Conservation (phyloP, 257 asterid species). For the Ocimum tenuiflorum region DNA sequence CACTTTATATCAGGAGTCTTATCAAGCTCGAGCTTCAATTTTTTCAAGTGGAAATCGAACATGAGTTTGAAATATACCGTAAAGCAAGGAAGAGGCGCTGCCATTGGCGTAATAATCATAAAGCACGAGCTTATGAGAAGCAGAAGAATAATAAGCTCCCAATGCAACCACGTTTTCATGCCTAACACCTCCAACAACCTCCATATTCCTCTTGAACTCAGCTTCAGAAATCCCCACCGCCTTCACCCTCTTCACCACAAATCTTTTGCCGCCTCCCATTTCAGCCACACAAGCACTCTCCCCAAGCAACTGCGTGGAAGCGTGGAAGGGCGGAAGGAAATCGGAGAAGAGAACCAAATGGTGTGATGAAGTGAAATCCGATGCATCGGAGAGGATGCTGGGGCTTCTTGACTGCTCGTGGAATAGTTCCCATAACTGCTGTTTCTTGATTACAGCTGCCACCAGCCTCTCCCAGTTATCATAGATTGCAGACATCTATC, state of each 20-base stretch:
- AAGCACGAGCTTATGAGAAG: neutral
- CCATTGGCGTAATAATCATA: constrained; percentile 10
- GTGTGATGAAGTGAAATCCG: constrained; percentile 10
- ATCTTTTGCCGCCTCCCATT: neutral
- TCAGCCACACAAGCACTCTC: neutral
- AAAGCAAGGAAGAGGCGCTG: constrained; percentile 6
- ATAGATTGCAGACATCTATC: constrained; percentile 15
- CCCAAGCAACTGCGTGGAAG: constrained; percentile 7
- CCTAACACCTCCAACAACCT: constrained; percentile 7
- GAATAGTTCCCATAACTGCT: constrained; percentile 28
- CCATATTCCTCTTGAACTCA: neutral
- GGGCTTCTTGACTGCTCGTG: constrained; percentile 22
- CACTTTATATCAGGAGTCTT: too few species aligned
- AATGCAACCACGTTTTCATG: constrained; percentile 18
- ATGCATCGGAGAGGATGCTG: constrained; percentile 22
- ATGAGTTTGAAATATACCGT: neutral
- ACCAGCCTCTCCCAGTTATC: constrained; percentile 31
- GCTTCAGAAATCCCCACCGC: neutral
- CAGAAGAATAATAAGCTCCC: constrained; percentile 22
- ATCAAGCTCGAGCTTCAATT: too few species aligned
- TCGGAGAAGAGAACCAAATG: constrained; percentile 12
- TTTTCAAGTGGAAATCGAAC: too few species aligned
- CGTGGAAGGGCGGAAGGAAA: neutral
- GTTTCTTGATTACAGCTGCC: constrained; percentile 18
- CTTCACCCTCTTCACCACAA: constrained; percentile 17